Conservation (phyloP, 1,139 yeast genomes). For the Yueomyces sp. region DNA sequence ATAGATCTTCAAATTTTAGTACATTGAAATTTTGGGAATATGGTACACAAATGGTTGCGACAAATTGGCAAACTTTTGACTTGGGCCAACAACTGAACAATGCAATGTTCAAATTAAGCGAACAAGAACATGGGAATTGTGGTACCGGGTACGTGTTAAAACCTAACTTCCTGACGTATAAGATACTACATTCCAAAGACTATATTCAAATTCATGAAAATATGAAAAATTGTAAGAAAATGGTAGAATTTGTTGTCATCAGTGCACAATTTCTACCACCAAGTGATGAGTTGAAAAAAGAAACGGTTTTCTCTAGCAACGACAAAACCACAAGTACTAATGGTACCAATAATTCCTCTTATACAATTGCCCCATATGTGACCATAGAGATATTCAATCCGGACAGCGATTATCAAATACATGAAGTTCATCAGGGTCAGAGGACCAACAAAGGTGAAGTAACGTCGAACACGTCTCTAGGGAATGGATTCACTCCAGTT, state of each 20-base stretch:
- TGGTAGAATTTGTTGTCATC: slow-evolving; percentile 37
- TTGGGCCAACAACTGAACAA: slow-evolving; percentile 82
- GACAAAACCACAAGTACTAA: no score
- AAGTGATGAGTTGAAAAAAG: slow-evolving; percentile 33
- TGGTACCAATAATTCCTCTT: slow-evolving; percentile 1
- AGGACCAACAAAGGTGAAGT: slow-evolving; percentile 6
- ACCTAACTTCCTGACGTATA: slow-evolving; percentile 32
- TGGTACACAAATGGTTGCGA: slow-evolving; percentile 91
- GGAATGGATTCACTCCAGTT: slow-evolving; percentile 75
- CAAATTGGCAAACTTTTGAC: slow-evolving; percentile 94
- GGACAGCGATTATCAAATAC: slow-evolving; percentile 27
- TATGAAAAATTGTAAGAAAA: slow-evolving; percentile 9
- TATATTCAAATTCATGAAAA: slow-evolving; percentile 15
- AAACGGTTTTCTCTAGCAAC: no score
- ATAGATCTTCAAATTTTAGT: slow-evolving; percentile 66
- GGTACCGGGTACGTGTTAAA: slow-evolving; percentile 66
- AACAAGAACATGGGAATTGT: slow-evolving; percentile 22
- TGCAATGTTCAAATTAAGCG: slow-evolving; percentile 56
- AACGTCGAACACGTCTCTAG: slow-evolving; percentile 19
- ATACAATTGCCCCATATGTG: slow-evolving; percentile 15
- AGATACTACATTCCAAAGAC: slow-evolving; percentile 14
- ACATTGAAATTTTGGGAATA: slow-evolving; percentile 71
- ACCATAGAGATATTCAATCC: slow-evolving; percentile 14
- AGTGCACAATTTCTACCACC: slow-evolving; percentile 83
- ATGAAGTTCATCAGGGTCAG: slow-evolving; percentile 25